Evolutionary conservation across 106 monocot genomes (phyloP), one percentile per base, ranked within the genome.

Genomic region (Amphibolis antarctica): DNA sequence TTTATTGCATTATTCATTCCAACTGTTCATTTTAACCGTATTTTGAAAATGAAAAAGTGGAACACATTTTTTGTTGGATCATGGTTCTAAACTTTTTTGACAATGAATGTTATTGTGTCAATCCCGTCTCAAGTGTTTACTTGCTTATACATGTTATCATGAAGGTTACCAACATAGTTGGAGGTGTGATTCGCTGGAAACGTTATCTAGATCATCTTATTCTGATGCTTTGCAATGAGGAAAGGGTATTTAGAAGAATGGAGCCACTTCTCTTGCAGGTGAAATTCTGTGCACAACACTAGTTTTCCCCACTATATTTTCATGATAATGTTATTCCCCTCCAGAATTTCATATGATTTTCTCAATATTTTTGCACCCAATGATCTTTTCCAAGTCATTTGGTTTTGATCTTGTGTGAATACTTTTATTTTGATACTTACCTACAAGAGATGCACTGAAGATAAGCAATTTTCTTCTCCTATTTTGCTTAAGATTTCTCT

Each of bases 221-320:
- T 66, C 72, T 76, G 71, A 78, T 82, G 31, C 69, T 98, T 19
- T 98, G 96, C 71, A 74, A 80, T 43, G 78, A 85, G 28, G 86
- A 90, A 46, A 80, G 48, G 43, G 69, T 75, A 46, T 98, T 90
- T 75, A 78, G 80, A 62, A 74, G 74, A 66, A 98, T 98, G 90
- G 90, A 98, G 67, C 96, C 96, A 26, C 86, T 98, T 25, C 80
- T 98, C n/a, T 72, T 98, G 60, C 96, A 98, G 80, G 96, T 98
- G 62, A 31, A 55, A 26, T 64, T 29, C 22, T 53, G 17, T n/a
- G 23, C 5, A 53, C 22, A 9, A 5, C 23, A 21, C 7, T 23
- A 53, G 1, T 53, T 53, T 20, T 21, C 4, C 4, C 12, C 18
- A 12, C 1, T 48, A 15, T 18, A 48, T 12, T 1, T 15, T 48